Base-by-base conservation (phyloP, 75 land plant genomes). In the Pseudotsuga menziesii region DNA sequence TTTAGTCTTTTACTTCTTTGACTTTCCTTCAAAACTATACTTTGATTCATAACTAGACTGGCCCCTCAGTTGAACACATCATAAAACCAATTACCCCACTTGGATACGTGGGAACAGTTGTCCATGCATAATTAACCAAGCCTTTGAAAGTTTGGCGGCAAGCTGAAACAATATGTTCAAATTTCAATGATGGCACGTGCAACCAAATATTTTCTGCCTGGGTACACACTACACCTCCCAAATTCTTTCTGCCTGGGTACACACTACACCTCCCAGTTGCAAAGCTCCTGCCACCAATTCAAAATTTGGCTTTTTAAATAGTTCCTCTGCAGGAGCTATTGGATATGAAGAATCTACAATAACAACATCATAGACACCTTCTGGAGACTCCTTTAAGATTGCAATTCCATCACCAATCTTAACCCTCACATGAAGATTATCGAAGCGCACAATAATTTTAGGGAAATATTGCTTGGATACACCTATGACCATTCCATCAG, bases 291-390 rank as follows among this genome's bases (percentile, higher is more conserved):
- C 93, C 20, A 97, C 85, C 7, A 89, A 86, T 67, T 86, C 85
- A 86, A 94, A 97, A 78, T 94, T 94, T 36, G 99, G 99, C 84
- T 92, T 94, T 86, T 97, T 88, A 80, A 97, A 97, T 16, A 97
- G 89, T 72, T 91, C 92, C 78, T 97, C 91, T 44, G 95, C 99
- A 62, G 98, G 99, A 77, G 98, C 99, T 96, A 82, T 89, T 5
- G 99, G 99, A 73, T 97, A 98, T 69, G 99, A 97, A 60, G 99
- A 97, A 77, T 97, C 99, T 44, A 97, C 99, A 44, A 97, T 94
- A 52, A 97, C 78, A 54, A 93, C 98, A 89, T 97, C 99, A 82
- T 97, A 97, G 70, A 93, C 88, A 13, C 98, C 99, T 77, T 85
- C 92, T 2, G 83, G 79, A 76, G 77, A n/a, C n/a, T n/a, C n/a